Percentiles rank a stretch among this genome's conserved stretches.
These are phyloP conservation scores for Posidonia oceanica DNA, from an alignment of 116 monocot species.

Conservation along the genomic window DNA sequence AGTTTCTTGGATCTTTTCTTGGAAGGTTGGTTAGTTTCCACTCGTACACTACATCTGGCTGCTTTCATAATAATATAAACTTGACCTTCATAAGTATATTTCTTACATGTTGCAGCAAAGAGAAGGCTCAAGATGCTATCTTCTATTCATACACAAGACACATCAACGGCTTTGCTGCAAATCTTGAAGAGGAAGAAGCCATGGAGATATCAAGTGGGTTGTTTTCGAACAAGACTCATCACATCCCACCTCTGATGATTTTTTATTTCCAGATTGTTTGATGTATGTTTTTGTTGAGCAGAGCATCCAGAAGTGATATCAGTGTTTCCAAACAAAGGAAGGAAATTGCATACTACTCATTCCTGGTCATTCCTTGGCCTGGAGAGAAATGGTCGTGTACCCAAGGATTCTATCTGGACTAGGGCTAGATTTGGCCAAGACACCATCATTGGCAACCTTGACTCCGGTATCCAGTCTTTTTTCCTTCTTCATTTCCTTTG, in stretches of 20 bases:
- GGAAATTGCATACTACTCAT: constrained; percentile 40
- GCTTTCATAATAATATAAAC: too few relatives aligned
- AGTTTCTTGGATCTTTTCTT: constrained; percentile 21
- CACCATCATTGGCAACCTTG: constrained; percentile 17
- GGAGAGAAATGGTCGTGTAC: constrained; percentile 34
- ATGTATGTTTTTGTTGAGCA: constrained; percentile 24
- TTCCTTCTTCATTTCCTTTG: neutral
- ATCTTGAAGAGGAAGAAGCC: constrained; percentile 44
- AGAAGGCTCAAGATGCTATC: constrained; percentile 47
- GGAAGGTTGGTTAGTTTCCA: constrained; percentile 14
- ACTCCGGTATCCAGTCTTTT: constrained; percentile 7
- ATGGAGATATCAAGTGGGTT: constrained; percentile 33
- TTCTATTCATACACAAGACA: constrained; percentile 63
- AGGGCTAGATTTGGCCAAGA: constrained; percentile 15
- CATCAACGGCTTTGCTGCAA: constrained; percentile 74
- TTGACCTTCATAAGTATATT: neutral
- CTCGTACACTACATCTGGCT: too few relatives aligned
- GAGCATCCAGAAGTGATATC: constrained; percentile 36
- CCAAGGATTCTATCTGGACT: constrained; percentile 31
- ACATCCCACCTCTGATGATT: neutral
- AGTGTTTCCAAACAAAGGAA: constrained; percentile 45
- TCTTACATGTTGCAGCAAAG: constrained; percentile 20
- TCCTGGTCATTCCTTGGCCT: constrained; percentile 63
- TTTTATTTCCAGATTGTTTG: constrained; percentile 9
- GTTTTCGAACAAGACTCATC: neutral